Conservation (phyloP, 225 moss, liverwort and hornwort genomes). For the Sphagnum tenellum region DNA sequence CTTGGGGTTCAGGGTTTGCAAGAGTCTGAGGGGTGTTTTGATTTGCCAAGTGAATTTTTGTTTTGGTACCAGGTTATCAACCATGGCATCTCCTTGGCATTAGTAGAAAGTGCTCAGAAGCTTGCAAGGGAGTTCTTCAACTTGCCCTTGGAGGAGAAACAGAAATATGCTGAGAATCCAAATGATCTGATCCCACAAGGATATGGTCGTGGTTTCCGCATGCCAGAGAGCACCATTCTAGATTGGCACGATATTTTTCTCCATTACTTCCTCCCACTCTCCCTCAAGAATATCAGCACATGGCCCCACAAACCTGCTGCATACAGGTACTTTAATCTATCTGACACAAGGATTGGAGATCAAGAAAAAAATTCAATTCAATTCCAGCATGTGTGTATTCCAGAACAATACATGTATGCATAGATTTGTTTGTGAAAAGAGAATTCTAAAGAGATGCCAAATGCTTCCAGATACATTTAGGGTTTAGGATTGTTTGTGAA, state of each 20-base stretch:
- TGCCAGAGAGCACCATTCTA: constrained; percentile 14
- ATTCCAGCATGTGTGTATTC: background rate
- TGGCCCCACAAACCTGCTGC: constrained; percentile 31
- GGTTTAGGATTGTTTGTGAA: no score
- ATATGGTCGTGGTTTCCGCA: constrained; percentile 19
- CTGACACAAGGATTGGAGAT: no score
- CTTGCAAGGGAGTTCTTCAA: constrained; percentile 37
- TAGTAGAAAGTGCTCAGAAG: constrained; percentile 21
- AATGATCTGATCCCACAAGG: constrained; percentile 10
- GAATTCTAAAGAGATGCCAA: no score
- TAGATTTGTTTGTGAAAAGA: no score
- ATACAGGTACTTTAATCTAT: constrained; percentile 17
- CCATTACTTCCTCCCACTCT: constrained; percentile 4
- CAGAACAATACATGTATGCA: background rate
- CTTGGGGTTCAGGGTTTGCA: no score
- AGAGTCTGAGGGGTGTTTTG: no score
- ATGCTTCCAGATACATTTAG: no score
- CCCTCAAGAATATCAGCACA: constrained; percentile 18
- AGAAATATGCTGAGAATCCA: constrained; percentile 10
- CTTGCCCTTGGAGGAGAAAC: constrained; percentile 31
- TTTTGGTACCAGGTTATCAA: constrained; percentile 27
- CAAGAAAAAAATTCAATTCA: background rate
- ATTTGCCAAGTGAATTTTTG: no score
- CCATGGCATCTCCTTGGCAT: constrained; percentile 26
- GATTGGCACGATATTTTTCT: constrained; percentile 52